These are phyloP conservation scores for Thalassiosira oceanica DNA, from an alignment of 352 stramenopile species.

Conservation along the genomic window DNA sequence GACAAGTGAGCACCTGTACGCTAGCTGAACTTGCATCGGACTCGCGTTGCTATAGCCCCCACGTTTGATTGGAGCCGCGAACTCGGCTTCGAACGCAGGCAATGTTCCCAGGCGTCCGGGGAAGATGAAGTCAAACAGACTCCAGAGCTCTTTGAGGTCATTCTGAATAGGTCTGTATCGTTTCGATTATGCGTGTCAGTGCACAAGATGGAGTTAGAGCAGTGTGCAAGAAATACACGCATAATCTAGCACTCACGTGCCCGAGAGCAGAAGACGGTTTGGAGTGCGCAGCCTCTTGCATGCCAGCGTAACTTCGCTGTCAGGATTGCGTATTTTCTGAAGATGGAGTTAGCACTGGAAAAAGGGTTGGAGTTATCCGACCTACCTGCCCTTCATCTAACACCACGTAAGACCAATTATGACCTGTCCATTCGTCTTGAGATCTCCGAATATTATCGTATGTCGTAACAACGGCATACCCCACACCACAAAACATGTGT, in stretches of 20 bases:
- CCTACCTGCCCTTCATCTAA: conserved; percentile 99
- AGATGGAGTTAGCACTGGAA: too few relatives aligned
- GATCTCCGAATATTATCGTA: conserved; percentile 94
- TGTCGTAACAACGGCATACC: conserved; percentile 92
- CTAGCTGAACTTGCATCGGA: conserved; percentile 92
- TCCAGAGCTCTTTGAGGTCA: too few relatives aligned
- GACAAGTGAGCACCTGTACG: conserved; percentile 94
- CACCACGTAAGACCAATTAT: conserved; percentile 96
- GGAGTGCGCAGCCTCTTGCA: conserved; percentile 86
- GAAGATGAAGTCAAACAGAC: conserved; percentile 98
- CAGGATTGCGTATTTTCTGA: conserved; percentile 97
- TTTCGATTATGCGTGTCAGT: too few relatives aligned
- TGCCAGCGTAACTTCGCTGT: conserved; percentile 93
- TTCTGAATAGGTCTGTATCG: too few relatives aligned
- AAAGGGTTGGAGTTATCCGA: too few relatives aligned
- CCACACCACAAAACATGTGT: conserved; percentile 75
- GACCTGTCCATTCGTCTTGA: conserved; percentile 86
- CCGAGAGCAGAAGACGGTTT: conserved; percentile 90
- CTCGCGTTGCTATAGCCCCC: conserved; percentile 82
- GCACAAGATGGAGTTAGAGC: too few relatives aligned
- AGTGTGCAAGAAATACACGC: too few relatives aligned
- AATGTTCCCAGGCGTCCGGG: conserved; percentile 95
- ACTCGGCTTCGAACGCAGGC: conserved; percentile 95
- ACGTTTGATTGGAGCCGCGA: conserved; percentile 93
- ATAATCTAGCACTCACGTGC: conserved; percentile 92